These are phyloP conservation scores for Acorus gramineus DNA, from an alignment of 106 monocot species.

Conservation along the genomic window DNA sequence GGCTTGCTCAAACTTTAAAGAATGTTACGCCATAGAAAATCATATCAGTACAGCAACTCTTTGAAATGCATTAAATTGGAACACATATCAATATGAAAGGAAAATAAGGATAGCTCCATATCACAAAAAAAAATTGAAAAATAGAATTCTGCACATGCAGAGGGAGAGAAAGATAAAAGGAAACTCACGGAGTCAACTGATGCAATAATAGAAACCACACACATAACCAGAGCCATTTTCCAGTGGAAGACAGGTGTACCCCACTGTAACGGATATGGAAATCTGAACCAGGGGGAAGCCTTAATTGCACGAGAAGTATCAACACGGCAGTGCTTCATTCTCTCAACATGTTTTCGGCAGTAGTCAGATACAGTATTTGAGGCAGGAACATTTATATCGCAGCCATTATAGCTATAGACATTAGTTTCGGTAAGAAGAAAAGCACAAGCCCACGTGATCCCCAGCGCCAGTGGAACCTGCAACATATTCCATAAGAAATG, in stretches of 20 bases:
- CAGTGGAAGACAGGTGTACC: constrained; percentile 87
- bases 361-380: constrained; percentile 76
- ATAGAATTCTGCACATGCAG: neutral
- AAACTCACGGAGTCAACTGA: constrained; percentile 88
- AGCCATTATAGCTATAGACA: constrained; percentile 74
- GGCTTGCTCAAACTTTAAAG: no score
- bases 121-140: neutral
- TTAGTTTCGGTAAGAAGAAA: constrained; percentile 76
- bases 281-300: constrained; percentile 87
- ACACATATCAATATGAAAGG: no score
- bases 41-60: no score
- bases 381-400: constrained; percentile 62
- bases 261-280: constrained; percentile 95
- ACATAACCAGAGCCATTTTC: constrained; percentile 86
- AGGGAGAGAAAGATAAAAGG: neutral
- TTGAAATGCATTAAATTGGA: no score
- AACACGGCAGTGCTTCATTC: constrained; percentile 88
- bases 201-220: constrained; percentile 65
- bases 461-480: constrained; percentile 82
- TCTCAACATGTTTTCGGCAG: constrained; percentile 74
- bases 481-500: neutral
- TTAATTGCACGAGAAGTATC: constrained; percentile 68
- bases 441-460: constrained; percentile 78
- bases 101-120: neutral
- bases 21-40: no score